Conservation (phyloP, 2,329 filamentous ascomycete genomes). For the Cladosporium cucumerinum region DNA sequence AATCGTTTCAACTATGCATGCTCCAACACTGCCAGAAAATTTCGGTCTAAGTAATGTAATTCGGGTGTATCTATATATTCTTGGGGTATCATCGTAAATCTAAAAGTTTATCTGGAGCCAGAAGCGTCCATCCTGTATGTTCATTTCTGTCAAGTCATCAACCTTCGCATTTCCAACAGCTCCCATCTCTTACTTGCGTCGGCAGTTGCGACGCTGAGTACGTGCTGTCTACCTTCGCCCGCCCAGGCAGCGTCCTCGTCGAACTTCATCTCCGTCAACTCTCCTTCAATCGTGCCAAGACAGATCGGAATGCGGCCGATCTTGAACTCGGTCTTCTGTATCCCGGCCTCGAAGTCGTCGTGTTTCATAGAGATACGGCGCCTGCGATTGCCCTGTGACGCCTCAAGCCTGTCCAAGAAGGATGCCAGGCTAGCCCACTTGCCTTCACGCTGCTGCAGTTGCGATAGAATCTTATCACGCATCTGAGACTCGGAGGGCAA, state of each 20-base stretch:
- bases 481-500: constrained; percentile 25
- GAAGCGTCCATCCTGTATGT: constrained; percentile 11
- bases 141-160: not conserved
- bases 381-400: not conserved
- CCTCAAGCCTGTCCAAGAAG: constrained; percentile 21
- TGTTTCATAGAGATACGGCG: constrained; percentile 15
- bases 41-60: not conserved
- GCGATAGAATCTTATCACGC: constrained; percentile 18
- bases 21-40: not conserved
- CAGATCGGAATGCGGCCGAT: constrained; percentile 30
- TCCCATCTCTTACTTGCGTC: constrained; percentile 27
- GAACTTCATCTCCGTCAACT: constrained; percentile 27
- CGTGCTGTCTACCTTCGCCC: constrained; percentile 14
- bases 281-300: constrained; percentile 28
- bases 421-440: constrained; percentile 14
- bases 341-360: constrained; percentile 9
- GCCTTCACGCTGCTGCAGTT: constrained; percentile 9
- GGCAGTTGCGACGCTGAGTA: constrained; percentile 24
- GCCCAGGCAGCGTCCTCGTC: constrained; percentile 13
- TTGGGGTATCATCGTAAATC: constrained; percentile 12
- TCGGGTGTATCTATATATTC: not conserved
- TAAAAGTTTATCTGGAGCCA: constrained; percentile 14
- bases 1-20: no score
- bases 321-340: constrained; percentile 9
- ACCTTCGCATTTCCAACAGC: constrained; percentile 22